A percentile compares a stretch with the other conserved stretches of the same genome.
Evolutionary conservation across 1,139 yeast genomes (phyloP).

Genomic region (Blastobotrys indianensis): DNA sequence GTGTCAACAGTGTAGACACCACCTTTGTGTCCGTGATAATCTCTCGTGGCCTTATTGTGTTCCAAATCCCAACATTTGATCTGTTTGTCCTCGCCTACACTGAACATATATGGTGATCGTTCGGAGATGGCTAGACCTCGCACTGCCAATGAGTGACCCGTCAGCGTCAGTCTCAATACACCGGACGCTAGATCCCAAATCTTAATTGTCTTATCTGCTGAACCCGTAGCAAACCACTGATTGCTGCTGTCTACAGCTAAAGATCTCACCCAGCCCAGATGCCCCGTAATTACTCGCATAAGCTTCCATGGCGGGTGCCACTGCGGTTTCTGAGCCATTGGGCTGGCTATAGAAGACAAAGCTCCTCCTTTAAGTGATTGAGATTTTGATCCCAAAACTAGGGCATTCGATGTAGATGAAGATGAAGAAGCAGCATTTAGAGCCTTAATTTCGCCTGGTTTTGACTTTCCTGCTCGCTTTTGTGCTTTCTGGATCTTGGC

Average conservation of each 20-base stretch:
- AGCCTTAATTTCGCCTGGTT: too few relatives aligned
- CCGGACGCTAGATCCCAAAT: constrained; percentile 86
- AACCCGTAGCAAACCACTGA: constrained; percentile 88
- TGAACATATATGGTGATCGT: constrained; percentile 79
- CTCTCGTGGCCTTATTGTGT: constrained; percentile 70
- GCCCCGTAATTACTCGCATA: constrained; percentile 75
- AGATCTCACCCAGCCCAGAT: constrained; percentile 86
- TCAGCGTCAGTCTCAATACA: constrained; percentile 61
- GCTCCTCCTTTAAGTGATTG: neutral
- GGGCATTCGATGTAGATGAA: too few relatives aligned
- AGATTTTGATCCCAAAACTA: too few relatives aligned
- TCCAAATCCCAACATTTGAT: constrained; percentile 98
- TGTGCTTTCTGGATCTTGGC: constrained; percentile 15
- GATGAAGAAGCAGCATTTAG: too few relatives aligned
- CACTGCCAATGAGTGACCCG: constrained; percentile 91
- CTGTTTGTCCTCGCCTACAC: constrained; percentile 90
- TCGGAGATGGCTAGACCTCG: constrained; percentile 68
- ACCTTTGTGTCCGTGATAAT: constrained; percentile 90
- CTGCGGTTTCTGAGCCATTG: constrained; percentile 30
- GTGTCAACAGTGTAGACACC: constrained; percentile 79
- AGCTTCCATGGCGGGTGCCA: constrained; percentile 69
- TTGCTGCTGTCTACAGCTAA: constrained; percentile 80
- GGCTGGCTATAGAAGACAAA: neutral
- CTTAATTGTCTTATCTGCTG: constrained; percentile 81
- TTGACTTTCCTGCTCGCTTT: neutral